Percentiles rank a stretch among this genome's conserved stretches.
phyloP scores from a whole-genome alignment of 108 stramenopile genomes.

The Fragilaria crotonensis region DNA sequence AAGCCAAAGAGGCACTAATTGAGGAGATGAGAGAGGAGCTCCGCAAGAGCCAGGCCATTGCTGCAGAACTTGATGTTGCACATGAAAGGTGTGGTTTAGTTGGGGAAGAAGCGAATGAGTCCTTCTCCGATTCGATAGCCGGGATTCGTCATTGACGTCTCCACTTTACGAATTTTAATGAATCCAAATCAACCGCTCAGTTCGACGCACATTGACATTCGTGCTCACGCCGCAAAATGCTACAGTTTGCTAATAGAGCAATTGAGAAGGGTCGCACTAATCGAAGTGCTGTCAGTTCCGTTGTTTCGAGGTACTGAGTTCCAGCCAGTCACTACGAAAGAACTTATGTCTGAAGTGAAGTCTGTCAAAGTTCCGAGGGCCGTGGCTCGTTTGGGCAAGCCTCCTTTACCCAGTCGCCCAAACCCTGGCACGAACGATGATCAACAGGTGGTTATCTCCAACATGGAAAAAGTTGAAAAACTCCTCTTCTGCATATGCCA shows the following conservation, averaged over 20 bases:
- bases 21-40: background rate
- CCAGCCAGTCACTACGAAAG: no score
- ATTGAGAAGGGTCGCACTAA: slow-evolving; percentile 4
- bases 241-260: slow-evolving; percentile 40
- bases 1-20: background rate
- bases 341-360: no score
- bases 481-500: slow-evolving; percentile 53
- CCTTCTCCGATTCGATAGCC: no score
- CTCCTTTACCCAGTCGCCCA: background rate
- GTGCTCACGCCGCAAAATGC: slow-evolving; percentile 30
- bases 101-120: no score
- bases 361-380: no score
- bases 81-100: no score
- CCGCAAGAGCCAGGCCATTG: background rate
- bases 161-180: no score
- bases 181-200: background rate
- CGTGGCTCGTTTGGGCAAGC: background rate
- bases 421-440: background rate
- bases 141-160: no score
- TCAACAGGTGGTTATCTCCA: slow-evolving; percentile 14
- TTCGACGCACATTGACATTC: slow-evolving; percentile 20
- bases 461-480: slow-evolving; percentile 19
- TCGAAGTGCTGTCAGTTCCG: background rate
- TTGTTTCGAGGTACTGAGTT: slow-evolving; percentile 3
- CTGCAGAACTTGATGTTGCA: background rate